Evolutionary conservation across 2,329 filamentous ascomycete species (phyloP).

Genomic region (Plenodomus biglobosus): DNA sequence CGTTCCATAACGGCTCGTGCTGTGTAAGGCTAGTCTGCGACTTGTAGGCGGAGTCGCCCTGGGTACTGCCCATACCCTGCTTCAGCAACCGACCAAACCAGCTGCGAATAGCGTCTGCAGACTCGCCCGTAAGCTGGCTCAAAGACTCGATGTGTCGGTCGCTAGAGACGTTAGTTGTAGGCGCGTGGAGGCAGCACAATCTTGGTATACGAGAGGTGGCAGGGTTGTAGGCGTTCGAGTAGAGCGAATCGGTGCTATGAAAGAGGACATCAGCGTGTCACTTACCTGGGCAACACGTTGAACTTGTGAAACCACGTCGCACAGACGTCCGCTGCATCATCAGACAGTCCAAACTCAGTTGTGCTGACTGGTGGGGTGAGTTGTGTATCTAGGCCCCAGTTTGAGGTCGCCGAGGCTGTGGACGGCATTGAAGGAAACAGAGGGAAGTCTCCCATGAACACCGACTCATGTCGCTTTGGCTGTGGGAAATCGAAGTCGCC

Average conservation of each 20-base stretch:
- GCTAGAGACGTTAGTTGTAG: constrained; percentile 12
- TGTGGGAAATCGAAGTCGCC: constrained; percentile 37
- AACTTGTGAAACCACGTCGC: constrained; percentile 45
- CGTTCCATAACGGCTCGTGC: constrained; percentile 25
- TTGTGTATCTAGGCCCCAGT: constrained; percentile 27
- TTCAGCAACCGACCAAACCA: constrained; percentile 43
- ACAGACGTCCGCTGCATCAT: constrained; percentile 43
- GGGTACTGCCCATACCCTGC: constrained; percentile 38
- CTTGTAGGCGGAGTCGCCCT: constrained; percentile 41
- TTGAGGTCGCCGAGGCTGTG: constrained; percentile 17
- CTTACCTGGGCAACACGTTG: constrained; percentile 35
- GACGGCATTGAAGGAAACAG: constrained; percentile 25
- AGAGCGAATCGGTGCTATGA: too few relatives aligned
- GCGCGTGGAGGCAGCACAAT: background rate
- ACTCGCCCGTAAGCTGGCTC: constrained; percentile 40
- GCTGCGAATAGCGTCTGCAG: constrained; percentile 34
- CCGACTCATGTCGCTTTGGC: constrained; percentile 36
- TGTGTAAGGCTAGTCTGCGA: constrained; percentile 39
- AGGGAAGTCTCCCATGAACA: constrained; percentile 17
- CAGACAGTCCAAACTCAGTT: constrained; percentile 31
- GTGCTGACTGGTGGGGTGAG: constrained; percentile 20
- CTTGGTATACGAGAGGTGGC: background rate
- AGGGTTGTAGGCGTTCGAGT: too few relatives aligned
- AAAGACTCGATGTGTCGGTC: constrained; percentile 42
- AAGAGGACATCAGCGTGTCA: too few relatives aligned